Base-by-base conservation (phyloP, 768 basidiomycete species). In the Termitomyces sp. region DNA sequence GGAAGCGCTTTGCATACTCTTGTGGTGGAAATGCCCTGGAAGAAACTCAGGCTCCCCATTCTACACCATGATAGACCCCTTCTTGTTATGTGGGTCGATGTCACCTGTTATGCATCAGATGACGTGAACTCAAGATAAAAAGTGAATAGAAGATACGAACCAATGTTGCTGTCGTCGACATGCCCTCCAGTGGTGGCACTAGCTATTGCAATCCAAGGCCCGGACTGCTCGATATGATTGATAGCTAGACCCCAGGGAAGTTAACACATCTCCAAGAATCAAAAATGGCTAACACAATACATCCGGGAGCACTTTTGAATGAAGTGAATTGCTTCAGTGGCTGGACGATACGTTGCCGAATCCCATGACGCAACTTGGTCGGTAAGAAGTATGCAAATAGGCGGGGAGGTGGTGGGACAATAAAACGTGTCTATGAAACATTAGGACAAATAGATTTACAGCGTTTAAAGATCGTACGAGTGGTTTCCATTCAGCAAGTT, bases 221-320 rank as follows among this genome's bases (percentile, higher is more conserved):
- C 68, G 9, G 64, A 67, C 58, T 87, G 86, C 16, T 78, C 69
- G 24, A 87, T 76, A 39, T 71, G 77, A 59, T 78, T 82, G 57
- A 86, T 75, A 33, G 77, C 86, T 83, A 39, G 42, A 39, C 66
- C 48, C 28, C 22, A 59, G 47, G 15, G 10, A 34, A 28, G 20
- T 49, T 20, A 47, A 13, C 7, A 39, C 5, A 28, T 24, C 20
- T 33, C 1, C 39, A 42, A 16, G 41, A 9, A n/a, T 12, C 3
- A 37, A 18, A 18, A 45, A 20, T 46, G 22, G 34, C 5, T 13
- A 34, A 29, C 10, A 51, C 36, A 8, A 69, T 56, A 75, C 81
- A 73, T 41, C 80, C 81, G 2, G 80, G 70, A 5, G 80, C 66
- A 44, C 73, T 70, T 55, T 78, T 80, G 57, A 80, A 75, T 0